Evolutionary conservation across 2,329 filamentous ascomycete species (phyloP).

Genomic region (Colletotrichum sp.): DNA sequence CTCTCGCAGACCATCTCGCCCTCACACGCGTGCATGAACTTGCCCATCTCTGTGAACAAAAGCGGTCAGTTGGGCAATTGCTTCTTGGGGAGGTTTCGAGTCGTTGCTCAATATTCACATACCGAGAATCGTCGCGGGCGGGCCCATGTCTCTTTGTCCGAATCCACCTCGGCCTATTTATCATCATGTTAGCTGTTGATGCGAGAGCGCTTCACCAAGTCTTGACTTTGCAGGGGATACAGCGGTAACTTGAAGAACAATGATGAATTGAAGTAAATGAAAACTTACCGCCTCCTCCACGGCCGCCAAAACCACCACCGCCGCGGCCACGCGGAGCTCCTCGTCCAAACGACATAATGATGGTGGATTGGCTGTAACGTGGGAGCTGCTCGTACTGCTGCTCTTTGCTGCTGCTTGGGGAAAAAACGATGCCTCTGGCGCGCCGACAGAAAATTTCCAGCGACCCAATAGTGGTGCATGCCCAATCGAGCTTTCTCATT

Average conservation of each 20-base stretch:
- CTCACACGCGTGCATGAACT: slow-evolving; percentile 92
- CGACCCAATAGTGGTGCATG: slow-evolving; percentile 14
- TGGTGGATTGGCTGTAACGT: slow-evolving; percentile 3
- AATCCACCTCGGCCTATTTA: slow-evolving; percentile 21
- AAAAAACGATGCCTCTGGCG: neutral
- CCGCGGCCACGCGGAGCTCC: slow-evolving; percentile 23
- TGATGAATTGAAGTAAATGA: neutral
- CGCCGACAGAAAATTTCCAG: slow-evolving; percentile 22
- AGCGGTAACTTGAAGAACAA: neutral
- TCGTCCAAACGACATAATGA: slow-evolving; percentile 24
- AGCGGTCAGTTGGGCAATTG: neutral
- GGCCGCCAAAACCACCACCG: slow-evolving; percentile 22
- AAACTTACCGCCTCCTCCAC: slow-evolving; percentile 17
- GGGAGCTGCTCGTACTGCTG: slow-evolving; percentile 15
- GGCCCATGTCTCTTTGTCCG: slow-evolving; percentile 22
- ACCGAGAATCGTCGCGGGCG: slow-evolving; percentile 22
- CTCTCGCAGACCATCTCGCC: slow-evolving; percentile 98
- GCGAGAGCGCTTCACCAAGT: neutral
- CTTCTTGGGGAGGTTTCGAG: neutral
- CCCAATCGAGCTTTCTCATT: slow-evolving; percentile 13
- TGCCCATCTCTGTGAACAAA: slow-evolving; percentile 77
- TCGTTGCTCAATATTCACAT: neutral
- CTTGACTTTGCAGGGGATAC: neutral
- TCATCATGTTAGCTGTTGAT: neutral
- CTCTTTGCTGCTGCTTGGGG: neutral